These are phyloP conservation scores for Marsdenia floribunda DNA, from an alignment of 257 asterid species.

Conservation along the genomic window DNA sequence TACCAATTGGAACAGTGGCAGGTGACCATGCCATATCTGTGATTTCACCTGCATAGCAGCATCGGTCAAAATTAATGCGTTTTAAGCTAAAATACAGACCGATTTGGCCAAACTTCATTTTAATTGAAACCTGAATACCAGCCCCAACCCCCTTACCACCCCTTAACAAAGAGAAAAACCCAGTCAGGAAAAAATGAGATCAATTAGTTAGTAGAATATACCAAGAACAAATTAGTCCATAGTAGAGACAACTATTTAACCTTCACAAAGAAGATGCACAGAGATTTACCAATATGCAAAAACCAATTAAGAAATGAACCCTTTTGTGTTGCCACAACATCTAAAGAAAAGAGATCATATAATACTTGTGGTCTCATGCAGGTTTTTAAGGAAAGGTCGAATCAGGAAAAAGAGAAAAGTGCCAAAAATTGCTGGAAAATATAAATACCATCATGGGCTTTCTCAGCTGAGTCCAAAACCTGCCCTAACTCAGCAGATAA, in stretches of 20 bases:
- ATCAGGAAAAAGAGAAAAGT: not conserved
- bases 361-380: not conserved
- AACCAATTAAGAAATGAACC: too few relatives aligned
- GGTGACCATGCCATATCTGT: constrained; percentile 91
- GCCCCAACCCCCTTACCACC: not conserved
- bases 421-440: constrained; percentile 3
- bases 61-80: constrained; percentile 1
- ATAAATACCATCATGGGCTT: constrained; percentile 86
- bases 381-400: not conserved
- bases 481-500: constrained; percentile 73
- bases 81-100: not conserved
- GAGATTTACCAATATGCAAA: too few relatives aligned
- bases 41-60: constrained; percentile 62
- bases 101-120: not conserved
- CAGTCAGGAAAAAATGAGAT: not conserved
- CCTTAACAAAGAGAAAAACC: not conserved
- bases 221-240: not conserved
- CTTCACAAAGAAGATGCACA: too few relatives aligned
- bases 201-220: not conserved
- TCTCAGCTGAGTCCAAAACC: constrained; percentile 92
- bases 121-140: not conserved
- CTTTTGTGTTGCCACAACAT: not conserved
- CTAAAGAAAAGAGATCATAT: not conserved
- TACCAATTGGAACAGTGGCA: constrained; percentile 53
- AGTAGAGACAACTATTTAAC: not conserved